Evolutionary conservation across 164 flowering plant genomes (phyloP), one percentile per base, ranked within the genome.

Genomic region (grape (Vitis vinifera)): DNA sequence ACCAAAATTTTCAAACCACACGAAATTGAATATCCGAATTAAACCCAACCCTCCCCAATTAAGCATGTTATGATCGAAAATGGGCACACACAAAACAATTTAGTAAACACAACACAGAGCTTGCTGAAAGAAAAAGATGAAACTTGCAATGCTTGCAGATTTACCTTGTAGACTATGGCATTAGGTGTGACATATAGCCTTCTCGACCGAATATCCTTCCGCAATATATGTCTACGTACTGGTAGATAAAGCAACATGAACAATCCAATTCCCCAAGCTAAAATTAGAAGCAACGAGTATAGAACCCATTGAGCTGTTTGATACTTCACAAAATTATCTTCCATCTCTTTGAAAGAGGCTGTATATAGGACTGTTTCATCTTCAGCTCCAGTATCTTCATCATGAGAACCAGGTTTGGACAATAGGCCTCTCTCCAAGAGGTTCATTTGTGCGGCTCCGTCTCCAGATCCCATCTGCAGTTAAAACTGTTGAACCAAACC

Each of bases 201-300:
- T 66, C 89, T 78, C 0, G 98, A 91, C 49, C 73, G 83, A 48
- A 90, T 80, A 47, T 90, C 94, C 56, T 77, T 79, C 9, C 89
- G 79, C 66, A 88, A 50, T 14, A 90, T 68, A 58, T 80, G 84
- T 65, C 91, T 82, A 60, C 97, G 73, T 0, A 90, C 77, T 0
- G 97, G 97, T 58, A 92, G 47, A 70, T 88, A 92, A 53, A 89
- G 63, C 68, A 92, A 59, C 97, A 90, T 90, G 75, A 92, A 74
- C 52, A 92, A 55, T 6, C 97, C 97, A 63, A 88, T 74, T 23
- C 96, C 98, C 89, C 93, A 91, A 30, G 91, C 98, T 76, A 91
- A 66, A 15, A 92, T 65, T 70, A 91, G 64, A 55, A 84, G 85
- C 78, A 92, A 59, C 1, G 98, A 92, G 68, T 88, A 89, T 23